phyloP scores from a whole-genome alignment of 2,329 filamentous ascomycete genomes.

The Thielaviopsis punctulata region DNA sequence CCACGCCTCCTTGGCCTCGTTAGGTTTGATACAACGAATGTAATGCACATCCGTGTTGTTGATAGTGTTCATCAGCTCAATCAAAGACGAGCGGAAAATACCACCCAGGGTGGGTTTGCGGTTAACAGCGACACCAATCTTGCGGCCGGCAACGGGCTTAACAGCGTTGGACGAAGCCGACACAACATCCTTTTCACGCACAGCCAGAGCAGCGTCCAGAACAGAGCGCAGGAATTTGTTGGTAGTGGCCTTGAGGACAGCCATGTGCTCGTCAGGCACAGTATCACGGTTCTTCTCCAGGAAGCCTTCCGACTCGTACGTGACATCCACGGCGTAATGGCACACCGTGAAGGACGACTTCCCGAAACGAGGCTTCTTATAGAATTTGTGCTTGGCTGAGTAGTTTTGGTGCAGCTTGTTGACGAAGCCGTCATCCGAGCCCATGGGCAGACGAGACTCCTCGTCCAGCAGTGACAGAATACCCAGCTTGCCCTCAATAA shows the following conservation, averaged over 20 bases:
- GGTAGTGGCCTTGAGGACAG: conserved; percentile 66
- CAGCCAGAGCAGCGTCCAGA: conserved; percentile 65
- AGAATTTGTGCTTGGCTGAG: conserved; percentile 83
- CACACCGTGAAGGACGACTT: conserved; percentile 97
- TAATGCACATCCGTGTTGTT: conserved; percentile 98
- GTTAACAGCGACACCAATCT: conserved; percentile 82
- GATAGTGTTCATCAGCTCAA: conserved; percentile 95
- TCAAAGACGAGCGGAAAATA: conserved; percentile 96
- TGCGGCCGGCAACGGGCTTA: conserved; percentile 63
- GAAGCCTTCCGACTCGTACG: conserved; percentile 96
- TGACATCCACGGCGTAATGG: conserved; percentile 95
- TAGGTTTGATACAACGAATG: conserved; percentile 97
- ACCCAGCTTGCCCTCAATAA: conserved; percentile 94
- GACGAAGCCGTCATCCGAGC: conserved; percentile 90
- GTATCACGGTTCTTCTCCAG: conserved; percentile 99
- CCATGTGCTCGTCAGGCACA: conserved; percentile 95
- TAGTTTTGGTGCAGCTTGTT: conserved; percentile 94
- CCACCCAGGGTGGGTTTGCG: conserved; percentile 93
- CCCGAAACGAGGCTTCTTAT: conserved; percentile 95
- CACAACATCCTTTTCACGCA: conserved; percentile 74
- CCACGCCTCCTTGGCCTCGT: conserved; percentile 92
- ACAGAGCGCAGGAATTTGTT: conserved; percentile 77
- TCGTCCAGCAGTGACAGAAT: conserved; percentile 86
- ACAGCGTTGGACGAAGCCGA: conserved; percentile 51
- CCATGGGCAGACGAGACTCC: conserved; percentile 92